Conservation (phyloP, 805 yeast genomes). For the Starmerella khaoyaiensis region DNA sequence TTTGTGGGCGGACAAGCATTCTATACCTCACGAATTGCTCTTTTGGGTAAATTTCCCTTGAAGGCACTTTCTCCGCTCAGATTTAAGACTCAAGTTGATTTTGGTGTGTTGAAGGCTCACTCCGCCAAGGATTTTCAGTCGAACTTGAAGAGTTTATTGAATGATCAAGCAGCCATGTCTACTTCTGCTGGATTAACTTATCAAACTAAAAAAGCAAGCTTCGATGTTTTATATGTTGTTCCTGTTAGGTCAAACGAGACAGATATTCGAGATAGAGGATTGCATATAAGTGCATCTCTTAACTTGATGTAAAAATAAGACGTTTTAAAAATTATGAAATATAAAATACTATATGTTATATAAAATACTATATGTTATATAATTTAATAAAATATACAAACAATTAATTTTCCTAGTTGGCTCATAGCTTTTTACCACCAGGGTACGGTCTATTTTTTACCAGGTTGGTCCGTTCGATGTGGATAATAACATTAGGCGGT, state of each 20-base stretch:
- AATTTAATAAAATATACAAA: too few relatives aligned
- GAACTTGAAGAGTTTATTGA: conserved; percentile 25
- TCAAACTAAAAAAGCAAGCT: conserved; percentile 45
- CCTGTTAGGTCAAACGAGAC: conserved; percentile 40
- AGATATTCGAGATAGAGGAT: conserved; percentile 41
- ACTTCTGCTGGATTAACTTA: conserved; percentile 46
- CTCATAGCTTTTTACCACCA: too few relatives aligned
- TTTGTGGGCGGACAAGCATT: conserved; percentile 57
- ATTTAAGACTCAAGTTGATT: conserved; percentile 47
- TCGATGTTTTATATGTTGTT: conserved; percentile 48
- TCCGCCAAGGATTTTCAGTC: conserved; percentile 1
- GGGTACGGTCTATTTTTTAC: too few relatives aligned
- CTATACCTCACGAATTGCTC: conserved; percentile 40
- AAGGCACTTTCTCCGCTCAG: conserved; percentile 38
- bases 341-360: too few relatives aligned
- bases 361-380: too few relatives aligned
- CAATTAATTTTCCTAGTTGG: too few relatives aligned
- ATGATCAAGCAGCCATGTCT: conserved; percentile 30
- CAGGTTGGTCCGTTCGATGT: too few relatives aligned
- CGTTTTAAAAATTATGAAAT: too few relatives aligned
- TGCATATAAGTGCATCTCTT: conserved; percentile 48
- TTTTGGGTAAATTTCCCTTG: conserved; percentile 50
- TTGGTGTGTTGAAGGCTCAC: conserved; percentile 41
- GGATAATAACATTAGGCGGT: conserved; percentile 15
- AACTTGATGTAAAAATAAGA: conserved; percentile 19